A percentile compares a stretch with the other conserved stretches of the same genome.
phyloP scores from a whole-genome alignment of 2,329 filamentous ascomycete species.

The Talaromyces sp. region DNA sequence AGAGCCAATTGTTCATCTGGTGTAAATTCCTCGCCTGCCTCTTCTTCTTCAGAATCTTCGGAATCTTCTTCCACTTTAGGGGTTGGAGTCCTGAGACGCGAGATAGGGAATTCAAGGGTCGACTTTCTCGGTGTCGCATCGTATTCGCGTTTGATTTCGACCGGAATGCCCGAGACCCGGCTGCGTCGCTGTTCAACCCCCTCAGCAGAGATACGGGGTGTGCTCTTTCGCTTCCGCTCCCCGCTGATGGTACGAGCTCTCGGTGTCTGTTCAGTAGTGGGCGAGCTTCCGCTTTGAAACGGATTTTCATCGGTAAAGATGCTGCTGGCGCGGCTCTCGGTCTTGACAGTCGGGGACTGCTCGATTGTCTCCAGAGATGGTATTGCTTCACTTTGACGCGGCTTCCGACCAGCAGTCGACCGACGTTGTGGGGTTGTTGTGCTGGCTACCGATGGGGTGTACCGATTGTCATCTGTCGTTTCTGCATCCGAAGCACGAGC shows the following conservation, averaged over 20 bases:
- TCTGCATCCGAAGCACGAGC: constrained; percentile 27
- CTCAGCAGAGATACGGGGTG: constrained; percentile 36
- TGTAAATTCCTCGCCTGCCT: constrained; percentile 82
- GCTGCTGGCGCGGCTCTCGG: constrained; percentile 48
- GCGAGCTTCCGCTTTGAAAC: constrained; percentile 81
- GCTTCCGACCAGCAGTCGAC: constrained; percentile 45
- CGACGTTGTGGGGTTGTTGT: constrained; percentile 27
- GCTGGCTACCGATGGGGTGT: constrained; percentile 31
- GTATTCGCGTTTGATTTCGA: constrained; percentile 45
- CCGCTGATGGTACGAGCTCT: constrained; percentile 27
- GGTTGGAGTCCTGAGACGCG: constrained; percentile 28
- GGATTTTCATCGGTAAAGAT: constrained; percentile 88
- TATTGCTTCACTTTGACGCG: constrained; percentile 43
- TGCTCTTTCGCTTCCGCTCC: constrained; percentile 49
- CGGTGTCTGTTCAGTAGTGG: constrained; percentile 46
- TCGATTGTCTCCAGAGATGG: constrained; percentile 31
- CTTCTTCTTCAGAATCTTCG: constrained; percentile 45
- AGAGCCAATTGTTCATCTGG: constrained; percentile 82
- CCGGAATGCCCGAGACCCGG: constrained; percentile 27
- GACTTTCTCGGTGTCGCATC: constrained; percentile 52
- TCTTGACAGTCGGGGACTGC: constrained; percentile 34
- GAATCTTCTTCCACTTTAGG: constrained; percentile 33
- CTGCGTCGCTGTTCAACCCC: constrained; percentile 24
- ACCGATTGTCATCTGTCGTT: constrained; percentile 22
- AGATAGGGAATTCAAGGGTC: constrained; percentile 55